These are phyloP conservation scores for Stachybotrys elegans DNA, from an alignment of 2,329 filamentous ascomycete species.

Conservation along the genomic window DNA sequence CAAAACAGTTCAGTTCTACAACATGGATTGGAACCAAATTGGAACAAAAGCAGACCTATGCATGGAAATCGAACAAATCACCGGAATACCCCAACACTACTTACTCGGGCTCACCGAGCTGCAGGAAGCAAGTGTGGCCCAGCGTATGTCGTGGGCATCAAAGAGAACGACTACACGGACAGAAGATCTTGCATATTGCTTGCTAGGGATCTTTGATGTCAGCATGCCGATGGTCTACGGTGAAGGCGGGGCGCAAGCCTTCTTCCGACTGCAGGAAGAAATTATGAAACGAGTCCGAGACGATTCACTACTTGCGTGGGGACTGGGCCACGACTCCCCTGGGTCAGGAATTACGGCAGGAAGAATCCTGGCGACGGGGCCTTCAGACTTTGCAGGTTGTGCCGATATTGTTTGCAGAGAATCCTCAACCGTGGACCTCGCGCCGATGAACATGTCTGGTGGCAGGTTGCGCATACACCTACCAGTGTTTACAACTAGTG, in stretches of 20 bases:
- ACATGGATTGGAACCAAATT: neutral
- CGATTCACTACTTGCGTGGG: neutral
- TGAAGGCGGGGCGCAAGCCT: neutral
- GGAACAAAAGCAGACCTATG: neutral
- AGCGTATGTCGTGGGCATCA: neutral
- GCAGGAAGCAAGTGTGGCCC: neutral
- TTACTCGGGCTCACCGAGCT: neutral
- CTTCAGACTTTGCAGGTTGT: neutral
- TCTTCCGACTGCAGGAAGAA: neutral
- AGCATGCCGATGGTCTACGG: neutral
- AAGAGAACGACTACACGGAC: neutral
- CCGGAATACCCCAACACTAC: neutral
- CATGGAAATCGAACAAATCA: neutral
- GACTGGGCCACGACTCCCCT: neutral
- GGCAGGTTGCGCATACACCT: neutral
- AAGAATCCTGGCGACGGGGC: neutral
- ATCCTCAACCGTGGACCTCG: neutral
- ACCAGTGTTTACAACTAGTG: neutral
- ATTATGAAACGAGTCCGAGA: neutral
- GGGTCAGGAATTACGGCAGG: neutral
- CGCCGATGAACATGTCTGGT: neutral
- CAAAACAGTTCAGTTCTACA: neutral
- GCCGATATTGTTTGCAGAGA: neutral
- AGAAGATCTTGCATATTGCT: neutral
- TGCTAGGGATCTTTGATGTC: neutral